These are phyloP conservation scores for Bonia amplexicaulis DNA, from an alignment of 176 grass and related monocot genomes.

Conservation along the genomic window DNA sequence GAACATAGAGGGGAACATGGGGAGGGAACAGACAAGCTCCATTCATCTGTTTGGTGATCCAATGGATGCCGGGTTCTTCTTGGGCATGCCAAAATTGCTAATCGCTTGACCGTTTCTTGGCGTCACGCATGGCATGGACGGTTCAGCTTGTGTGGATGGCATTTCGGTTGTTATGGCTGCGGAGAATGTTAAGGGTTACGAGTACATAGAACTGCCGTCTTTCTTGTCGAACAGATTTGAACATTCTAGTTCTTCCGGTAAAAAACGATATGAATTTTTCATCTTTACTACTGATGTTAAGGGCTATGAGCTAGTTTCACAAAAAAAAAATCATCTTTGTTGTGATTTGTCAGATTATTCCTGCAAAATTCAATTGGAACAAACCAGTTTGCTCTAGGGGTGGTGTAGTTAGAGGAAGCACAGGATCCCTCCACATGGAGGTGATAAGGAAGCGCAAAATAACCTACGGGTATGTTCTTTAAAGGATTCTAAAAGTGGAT, in stretches of 20 bases:
- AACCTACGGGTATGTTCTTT: no score
- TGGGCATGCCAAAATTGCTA: background rate
- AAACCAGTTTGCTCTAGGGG: background rate
- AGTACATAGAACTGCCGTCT: background rate
- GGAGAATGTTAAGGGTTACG: background rate
- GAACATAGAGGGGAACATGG: no score
- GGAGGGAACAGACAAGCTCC: no score
- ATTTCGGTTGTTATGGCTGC: background rate
- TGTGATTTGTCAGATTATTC: background rate
- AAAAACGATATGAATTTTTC: no score
- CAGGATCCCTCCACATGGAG: no score
- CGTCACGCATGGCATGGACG: background rate
- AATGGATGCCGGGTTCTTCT: background rate
- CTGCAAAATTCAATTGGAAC: background rate
- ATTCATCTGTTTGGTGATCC: conserved; percentile 4
- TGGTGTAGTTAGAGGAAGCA: background rate
- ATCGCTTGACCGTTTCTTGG: background rate
- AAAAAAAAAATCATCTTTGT: background rate
- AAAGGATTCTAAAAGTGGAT: no score
- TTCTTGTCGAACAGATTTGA: background rate
- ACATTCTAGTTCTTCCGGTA: background rate
- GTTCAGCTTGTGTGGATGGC: background rate
- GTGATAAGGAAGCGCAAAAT: no score
- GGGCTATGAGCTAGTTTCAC: no score
- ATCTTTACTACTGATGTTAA: no score